Evolutionary conservation across 495 filamentous ascomycete species (phyloP).

Genomic region (Trichoderma orchidacearum): DNA sequence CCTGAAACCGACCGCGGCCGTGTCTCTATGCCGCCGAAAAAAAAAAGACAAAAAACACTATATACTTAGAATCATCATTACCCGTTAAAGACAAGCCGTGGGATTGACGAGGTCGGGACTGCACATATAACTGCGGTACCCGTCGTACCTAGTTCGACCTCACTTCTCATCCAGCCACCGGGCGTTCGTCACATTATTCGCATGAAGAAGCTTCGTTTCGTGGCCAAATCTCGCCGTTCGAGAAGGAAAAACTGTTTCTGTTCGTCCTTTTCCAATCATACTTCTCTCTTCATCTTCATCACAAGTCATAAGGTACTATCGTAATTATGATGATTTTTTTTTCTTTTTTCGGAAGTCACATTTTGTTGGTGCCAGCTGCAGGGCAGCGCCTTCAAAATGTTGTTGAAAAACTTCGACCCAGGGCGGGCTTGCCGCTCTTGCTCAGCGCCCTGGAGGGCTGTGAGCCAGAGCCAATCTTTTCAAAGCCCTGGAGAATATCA

Average conservation of each 20-base stretch:
- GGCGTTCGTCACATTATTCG: neutral
- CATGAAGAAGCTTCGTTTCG: neutral
- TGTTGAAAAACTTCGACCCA: slow-evolving; percentile 28
- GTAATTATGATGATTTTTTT: neutral
- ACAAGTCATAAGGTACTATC: neutral
- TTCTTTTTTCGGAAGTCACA: neutral
- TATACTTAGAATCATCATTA: neutral
- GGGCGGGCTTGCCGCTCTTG: slow-evolving; percentile 16
- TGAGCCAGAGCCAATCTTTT: slow-evolving; percentile 59
- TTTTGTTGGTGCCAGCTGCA: neutral
- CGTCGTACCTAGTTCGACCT: neutral
- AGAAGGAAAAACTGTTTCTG: neutral
- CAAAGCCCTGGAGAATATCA: slow-evolving; percentile 80
- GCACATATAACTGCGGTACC: neutral
- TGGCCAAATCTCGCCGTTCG: neutral
- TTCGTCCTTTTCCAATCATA: neutral
- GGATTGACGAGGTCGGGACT: neutral
- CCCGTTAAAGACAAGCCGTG: slow-evolving; percentile 6
- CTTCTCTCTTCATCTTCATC: neutral
- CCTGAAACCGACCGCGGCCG: neutral
- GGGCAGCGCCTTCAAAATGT: slow-evolving; percentile 16
- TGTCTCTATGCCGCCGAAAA: neutral
- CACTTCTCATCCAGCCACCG: neutral
- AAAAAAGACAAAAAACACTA: neutral
- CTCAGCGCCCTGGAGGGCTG: slow-evolving; percentile 8